Base-by-base conservation (phyloP, 2,329 filamentous ascomycete species). In the Microdochium trichocladiopsis region DNA sequence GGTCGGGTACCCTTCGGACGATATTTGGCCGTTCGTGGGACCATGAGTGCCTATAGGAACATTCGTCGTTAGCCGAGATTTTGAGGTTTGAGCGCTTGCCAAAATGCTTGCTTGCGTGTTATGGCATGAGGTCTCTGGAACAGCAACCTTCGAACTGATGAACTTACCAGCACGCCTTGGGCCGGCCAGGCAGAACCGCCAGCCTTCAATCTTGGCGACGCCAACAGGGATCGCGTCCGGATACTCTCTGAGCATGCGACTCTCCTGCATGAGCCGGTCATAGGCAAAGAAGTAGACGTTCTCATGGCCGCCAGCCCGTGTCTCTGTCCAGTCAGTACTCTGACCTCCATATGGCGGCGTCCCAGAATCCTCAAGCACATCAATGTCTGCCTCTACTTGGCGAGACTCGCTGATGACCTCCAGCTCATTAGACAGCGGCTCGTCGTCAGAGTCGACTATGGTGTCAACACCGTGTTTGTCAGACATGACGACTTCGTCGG, bases 281-380 rank as follows among this genome's bases (percentile, higher is more conserved):
- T 51, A 51, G 14, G 41, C 50, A 31, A 51, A 51, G 24, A 47
- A 28, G 49, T 50, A 45, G 33, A 50, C 36, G n/a, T 43, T 11
- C 14, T 28, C 36, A 6, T 9, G 49, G 9, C 8, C 4, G 36
- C n/a, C 36, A 41, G 31, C 12, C 2, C 25, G 31, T 21, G 28
- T 24, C 18, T 9, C 23, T 22, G 31, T 25, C 18, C 28, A 24
- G 22, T 5, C 49, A 41, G 31, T 41, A 22, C 12, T 36, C 22
- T 14, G 21, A 23, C 18, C 28, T 16, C 14, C 14, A n/a, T 37
- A 5, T 16, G 6, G 4, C 18, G 33, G 5, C 33, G 14, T 16
- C n/a, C n/a, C n/a, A n/a, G n/a, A n/a, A n/a, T n/a, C n/a, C n/a
- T n/a, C n/a, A n/a, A n/a, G n/a, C n/a, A n/a, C n/a, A n/a, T n/a